Base-by-base conservation (phyloP, 768 basidiomycete species). In the Dentipellis fragilis region DNA sequence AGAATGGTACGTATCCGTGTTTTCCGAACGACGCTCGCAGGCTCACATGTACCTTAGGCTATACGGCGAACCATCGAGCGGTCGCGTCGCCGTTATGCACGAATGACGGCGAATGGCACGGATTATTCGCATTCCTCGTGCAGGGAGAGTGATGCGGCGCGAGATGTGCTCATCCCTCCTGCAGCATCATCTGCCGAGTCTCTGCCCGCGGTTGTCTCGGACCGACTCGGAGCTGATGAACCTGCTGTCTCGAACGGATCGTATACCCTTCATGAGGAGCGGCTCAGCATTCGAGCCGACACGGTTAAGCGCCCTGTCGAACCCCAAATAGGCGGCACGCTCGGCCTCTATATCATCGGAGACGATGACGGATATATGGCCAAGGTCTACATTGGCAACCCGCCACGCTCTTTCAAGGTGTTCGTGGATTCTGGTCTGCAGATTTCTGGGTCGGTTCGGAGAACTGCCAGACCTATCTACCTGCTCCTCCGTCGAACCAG, bases 1-100 rank as follows among this genome's bases (percentile, higher is more conserved):
- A 71, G 68, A 54, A 52, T 77, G 52, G 79, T 79, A 54, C 40
- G 78, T 66, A 12, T 22, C 34, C 23, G 3, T 29, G 29, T 6
- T n/a, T n/a, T n/a, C n/a, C n/a, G n/a, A n/a, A n/a, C n/a, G n/a
- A n/a, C 6, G 29, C 6, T n/a, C n/a, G n/a, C n/a, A n/a, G 6
- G 6, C 29, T 29, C 6, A 29, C 29, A 6, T 29, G 29, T 6
- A 29, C 29, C 29, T 29, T 63, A 90, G 88, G 66, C 77, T 47
- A 68, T 83, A 36, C 86, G 88, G 67, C 87, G 84, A 67, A 75
- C 83, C 62, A 77, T 85, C 58, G 89, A 88, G 67, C 82, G 80
- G 51, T 74, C 77, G 52, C 69, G 79, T 52, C 76, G 74, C 55
- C 84, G 87, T 52, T 75, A 81, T 51, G 85, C 87, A 8, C 81